phyloP scores from a whole-genome alignment of 148 eudicot genomes.

The Amaranthus hypochondriacus region DNA sequence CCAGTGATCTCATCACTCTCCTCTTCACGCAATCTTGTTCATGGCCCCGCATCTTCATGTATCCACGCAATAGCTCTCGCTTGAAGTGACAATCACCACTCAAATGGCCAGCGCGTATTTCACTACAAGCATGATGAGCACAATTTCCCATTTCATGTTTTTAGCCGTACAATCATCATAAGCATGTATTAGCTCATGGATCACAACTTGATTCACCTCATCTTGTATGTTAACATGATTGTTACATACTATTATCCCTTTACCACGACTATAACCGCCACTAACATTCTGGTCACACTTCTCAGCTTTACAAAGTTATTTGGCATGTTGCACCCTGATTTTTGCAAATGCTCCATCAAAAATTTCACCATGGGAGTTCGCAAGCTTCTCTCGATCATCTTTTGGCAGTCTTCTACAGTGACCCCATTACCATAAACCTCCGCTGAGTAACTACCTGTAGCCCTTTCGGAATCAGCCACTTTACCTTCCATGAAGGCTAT shows the following conservation, averaged over 20 bases:
- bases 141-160: slow-evolving; percentile 88
- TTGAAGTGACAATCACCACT: slow-evolving; percentile 95
- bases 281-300: slow-evolving; percentile 36
- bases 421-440: slow-evolving; percentile 25
- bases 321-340: slow-evolving; percentile 61
- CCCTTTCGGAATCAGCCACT: slow-evolving; percentile 5
- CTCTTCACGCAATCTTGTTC: slow-evolving; percentile 92
- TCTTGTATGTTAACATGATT: slow-evolving; percentile 68
- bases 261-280: slow-evolving; percentile 64
- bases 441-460: slow-evolving; percentile 12
- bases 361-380: slow-evolving; percentile 81
- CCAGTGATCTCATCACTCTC: slow-evolving; percentile 81
- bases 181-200: slow-evolving; percentile 94
- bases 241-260: slow-evolving; percentile 79
- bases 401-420: slow-evolving; percentile 44
- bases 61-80: slow-evolving; percentile 79
- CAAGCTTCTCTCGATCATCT: slow-evolving; percentile 44
- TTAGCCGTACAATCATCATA: slow-evolving; percentile 89
- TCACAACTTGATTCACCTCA: slow-evolving; percentile 82
- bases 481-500: slow-evolving; percentile 20
- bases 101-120: slow-evolving; percentile 95
- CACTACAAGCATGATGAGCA: slow-evolving; percentile 96
- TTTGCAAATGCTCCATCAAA: slow-evolving; percentile 60
- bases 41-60: slow-evolving; percentile 76
- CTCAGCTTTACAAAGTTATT: slow-evolving; percentile 64